Conservation (phyloP, 371 early-diverging fungal genomes). For the Mucor mucedo region DNA sequence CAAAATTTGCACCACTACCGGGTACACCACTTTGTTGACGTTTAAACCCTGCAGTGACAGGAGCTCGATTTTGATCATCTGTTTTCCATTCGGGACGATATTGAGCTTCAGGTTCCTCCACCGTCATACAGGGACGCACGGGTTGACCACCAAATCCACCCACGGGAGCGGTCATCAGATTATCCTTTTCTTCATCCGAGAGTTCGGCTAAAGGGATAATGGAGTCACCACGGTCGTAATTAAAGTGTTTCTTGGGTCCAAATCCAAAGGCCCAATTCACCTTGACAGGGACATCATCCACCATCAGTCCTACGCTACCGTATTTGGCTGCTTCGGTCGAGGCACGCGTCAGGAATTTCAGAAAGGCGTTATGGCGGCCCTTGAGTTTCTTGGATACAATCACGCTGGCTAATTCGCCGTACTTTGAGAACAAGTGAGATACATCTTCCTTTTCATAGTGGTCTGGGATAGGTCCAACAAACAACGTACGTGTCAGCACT, state of each 20-base stretch:
- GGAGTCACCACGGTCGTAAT: slow-evolving; percentile 50
- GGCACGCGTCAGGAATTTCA: slow-evolving; percentile 41
- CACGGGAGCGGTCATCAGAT: slow-evolving; percentile 40
- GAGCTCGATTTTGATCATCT: slow-evolving; percentile 8
- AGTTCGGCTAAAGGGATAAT: slow-evolving; percentile 48
- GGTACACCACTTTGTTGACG: not conserved
- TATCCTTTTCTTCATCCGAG: slow-evolving; percentile 41
- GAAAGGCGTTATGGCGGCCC: slow-evolving; percentile 43
- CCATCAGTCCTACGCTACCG: slow-evolving; percentile 25
- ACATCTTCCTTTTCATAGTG: slow-evolving; percentile 43
- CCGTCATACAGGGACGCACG: slow-evolving; percentile 43
- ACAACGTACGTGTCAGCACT: slow-evolving; percentile 55
- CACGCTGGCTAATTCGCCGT: slow-evolving; percentile 49
- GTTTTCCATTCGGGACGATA: slow-evolving; percentile 52
- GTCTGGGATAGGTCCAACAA: slow-evolving; percentile 54
- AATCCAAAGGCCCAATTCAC: slow-evolving; percentile 60
- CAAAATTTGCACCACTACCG: slow-evolving; percentile 4
- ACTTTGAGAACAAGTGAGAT: slow-evolving; percentile 35
- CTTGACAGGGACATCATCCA: slow-evolving; percentile 38
- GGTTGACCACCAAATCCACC: slow-evolving; percentile 53
- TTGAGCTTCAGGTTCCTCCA: slow-evolving; percentile 54
- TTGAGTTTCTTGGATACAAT: slow-evolving; percentile 43
- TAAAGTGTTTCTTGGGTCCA: slow-evolving; percentile 53
- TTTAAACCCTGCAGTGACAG: slow-evolving; percentile 4
- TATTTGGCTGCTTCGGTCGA: slow-evolving; percentile 40